Base-by-base conservation (phyloP, 768 basidiomycete species). In the Mycena crocata region DNA sequence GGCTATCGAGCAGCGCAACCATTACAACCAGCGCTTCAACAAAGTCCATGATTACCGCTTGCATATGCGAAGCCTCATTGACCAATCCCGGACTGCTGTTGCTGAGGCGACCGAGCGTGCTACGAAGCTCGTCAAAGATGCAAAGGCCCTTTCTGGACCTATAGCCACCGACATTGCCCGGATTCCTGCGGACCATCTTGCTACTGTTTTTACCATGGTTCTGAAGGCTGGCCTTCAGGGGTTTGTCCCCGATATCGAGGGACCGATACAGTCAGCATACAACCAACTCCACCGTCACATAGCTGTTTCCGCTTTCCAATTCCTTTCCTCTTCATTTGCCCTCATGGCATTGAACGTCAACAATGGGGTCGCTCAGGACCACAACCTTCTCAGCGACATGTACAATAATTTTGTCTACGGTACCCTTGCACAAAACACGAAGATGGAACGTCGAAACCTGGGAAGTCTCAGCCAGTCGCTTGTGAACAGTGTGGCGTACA, bases 11-110 rank as follows among this genome's bases (percentile, higher is more conserved):
- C 17, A 7, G 13, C 59, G 12, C 1, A 40, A 31, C 13, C 59
- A 60, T 39, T 60, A 60, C 59, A 49, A 60, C 48, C 37, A 60
- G 28, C 59, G 49, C 39, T 60, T 60, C 26, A 32, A 51, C 19
- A 15, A 44, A 12, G 50, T 51, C 39, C 49, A 50, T 7, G 49
- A 50, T 30, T 2, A 5, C 30, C 49, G 49, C 17, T 12, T 10
- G 7, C 28, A 50, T 8, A 50, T 50, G 49, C 49, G 49, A 31
- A 7, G 5, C 9, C 49, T 50, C n/a, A 30, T 50, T 7, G 49
- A 50, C 49, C 28, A 50, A 30, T 50, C 52, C 8, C 23, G 46
- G n/a, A 48, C 46, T 6, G 46, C 46, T 15, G 21, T 48, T 17
- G 8, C 13, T 24, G 49, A 17, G 31, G 49, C 49, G n/a, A 31